phyloP scores from a whole-genome alignment of 768 basidiomycete species.

The Leucosporidium creatinivorum region DNA sequence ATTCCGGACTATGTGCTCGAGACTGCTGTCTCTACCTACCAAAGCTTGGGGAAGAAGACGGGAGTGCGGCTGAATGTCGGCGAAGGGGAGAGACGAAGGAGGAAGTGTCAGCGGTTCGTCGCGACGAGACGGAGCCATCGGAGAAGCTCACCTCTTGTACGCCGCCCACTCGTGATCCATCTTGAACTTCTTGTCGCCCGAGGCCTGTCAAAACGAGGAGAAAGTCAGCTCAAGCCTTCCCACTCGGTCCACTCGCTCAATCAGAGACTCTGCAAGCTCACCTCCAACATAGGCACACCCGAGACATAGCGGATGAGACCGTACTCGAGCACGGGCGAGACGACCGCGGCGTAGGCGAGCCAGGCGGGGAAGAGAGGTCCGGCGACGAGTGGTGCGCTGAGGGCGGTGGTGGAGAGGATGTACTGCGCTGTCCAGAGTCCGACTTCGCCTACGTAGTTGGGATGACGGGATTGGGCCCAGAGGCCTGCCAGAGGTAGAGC shows the following conservation, averaged over 20 bases:
- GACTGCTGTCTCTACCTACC: background rate
- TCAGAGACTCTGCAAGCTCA: conserved; percentile 13
- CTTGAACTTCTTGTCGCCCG: conserved; percentile 53
- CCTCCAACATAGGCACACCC: conserved; percentile 66
- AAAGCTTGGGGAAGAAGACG: conserved; percentile 18
- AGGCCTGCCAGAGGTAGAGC: conserved; percentile 36
- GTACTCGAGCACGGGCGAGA: conserved; percentile 61
- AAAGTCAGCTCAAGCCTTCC: background rate
- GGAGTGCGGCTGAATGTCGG: background rate
- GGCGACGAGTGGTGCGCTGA: conserved; percentile 46
- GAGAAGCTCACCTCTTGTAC: conserved; percentile 50
- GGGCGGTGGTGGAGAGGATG: conserved; percentile 51
- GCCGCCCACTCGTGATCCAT: conserved; percentile 53
- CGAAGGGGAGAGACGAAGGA: background rate
- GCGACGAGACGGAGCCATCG: background rate
- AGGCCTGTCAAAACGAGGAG: background rate
- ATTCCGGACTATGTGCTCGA: background rate
- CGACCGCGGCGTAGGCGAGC: conserved; percentile 44
- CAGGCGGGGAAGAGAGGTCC: conserved; percentile 16
- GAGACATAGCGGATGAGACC: conserved; percentile 52
- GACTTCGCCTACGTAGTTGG: conserved; percentile 69
- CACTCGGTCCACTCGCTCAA: too few relatives aligned
- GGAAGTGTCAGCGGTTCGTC: background rate
- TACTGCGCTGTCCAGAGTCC: conserved; percentile 64
- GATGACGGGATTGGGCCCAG: conserved; percentile 63